phyloP scores from a whole-genome alignment of 2,329 filamentous ascomycete species.

The Pyrenochaeta sp. region DNA sequence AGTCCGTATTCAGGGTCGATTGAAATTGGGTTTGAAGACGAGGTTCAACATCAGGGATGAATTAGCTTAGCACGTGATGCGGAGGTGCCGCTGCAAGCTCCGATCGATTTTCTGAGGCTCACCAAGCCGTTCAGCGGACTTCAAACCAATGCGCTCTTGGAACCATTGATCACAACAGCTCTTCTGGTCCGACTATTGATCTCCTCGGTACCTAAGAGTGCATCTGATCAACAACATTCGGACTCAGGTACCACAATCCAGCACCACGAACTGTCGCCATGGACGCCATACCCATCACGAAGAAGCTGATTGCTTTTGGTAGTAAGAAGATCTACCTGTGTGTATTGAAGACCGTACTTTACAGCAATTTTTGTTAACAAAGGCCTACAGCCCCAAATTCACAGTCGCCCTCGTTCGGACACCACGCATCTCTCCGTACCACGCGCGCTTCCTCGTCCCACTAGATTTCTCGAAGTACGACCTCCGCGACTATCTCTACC shows the following conservation, averaged over 20 bases:
- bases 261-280: slow-evolving; percentile 20
- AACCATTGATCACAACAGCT: background rate
- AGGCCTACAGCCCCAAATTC: slow-evolving; percentile 74
- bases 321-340: slow-evolving; percentile 60
- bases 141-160: background rate
- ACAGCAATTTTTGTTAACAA: slow-evolving; percentile 13
- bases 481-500: slow-evolving; percentile 90
- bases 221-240: background rate
- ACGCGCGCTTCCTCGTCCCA: slow-evolving; percentile 90
- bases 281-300: slow-evolving; percentile 41
- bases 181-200: background rate
- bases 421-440: slow-evolving; percentile 75
- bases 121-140: slow-evolving; percentile 1
- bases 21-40: too few relatives aligned
- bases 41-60: background rate
- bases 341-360: slow-evolving; percentile 15
- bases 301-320: slow-evolving; percentile 48
- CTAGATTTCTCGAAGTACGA: slow-evolving; percentile 96
- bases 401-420: slow-evolving; percentile 80
- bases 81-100: slow-evolving; percentile 15
- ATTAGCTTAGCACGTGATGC: slow-evolving; percentile 7
- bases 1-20: too few relatives aligned
- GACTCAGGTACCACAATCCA: background rate
- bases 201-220: background rate
- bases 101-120: slow-evolving; percentile 27